phyloP scores from a whole-genome alignment of 2,329 filamentous ascomycete species.

The Acrocalymma vagum region DNA sequence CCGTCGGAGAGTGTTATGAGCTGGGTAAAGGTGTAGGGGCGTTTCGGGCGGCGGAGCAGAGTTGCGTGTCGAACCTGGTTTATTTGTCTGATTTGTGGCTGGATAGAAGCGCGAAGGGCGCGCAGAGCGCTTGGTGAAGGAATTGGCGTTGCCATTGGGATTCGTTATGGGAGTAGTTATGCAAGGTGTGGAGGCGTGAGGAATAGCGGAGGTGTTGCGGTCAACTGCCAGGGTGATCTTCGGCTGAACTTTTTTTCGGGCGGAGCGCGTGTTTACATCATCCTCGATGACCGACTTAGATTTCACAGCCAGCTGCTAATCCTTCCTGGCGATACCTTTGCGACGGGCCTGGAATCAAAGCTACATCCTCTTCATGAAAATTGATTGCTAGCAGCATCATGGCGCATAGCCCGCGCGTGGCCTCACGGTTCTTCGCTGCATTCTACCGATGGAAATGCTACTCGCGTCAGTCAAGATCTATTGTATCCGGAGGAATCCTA shows the following conservation, averaged over 20 bases:
- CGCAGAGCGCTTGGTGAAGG: constrained; percentile 43
- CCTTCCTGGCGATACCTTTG: too few relatives aligned
- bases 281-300: background rate
- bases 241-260: constrained; percentile 23
- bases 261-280: background rate
- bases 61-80: constrained; percentile 80
- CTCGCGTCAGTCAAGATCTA: constrained; percentile 27
- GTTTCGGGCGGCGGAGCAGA: constrained; percentile 84
- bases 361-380: constrained; percentile 17
- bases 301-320: background rate
- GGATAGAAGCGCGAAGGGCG: constrained; percentile 36
- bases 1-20: constrained; percentile 92
- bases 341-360: too few relatives aligned
- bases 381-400: constrained; percentile 4
- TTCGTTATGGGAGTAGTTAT: constrained; percentile 6
- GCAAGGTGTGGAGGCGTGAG: constrained; percentile 12
- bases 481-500: background rate
- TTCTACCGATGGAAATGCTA: constrained; percentile 54
- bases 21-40: constrained; percentile 98
- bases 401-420: constrained; percentile 15
- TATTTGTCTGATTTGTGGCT: constrained; percentile 21
- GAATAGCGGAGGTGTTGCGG: constrained; percentile 32
- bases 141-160: constrained; percentile 40
- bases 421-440: constrained; percentile 51
- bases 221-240: constrained; percentile 14